Conservation (phyloP, 768 basidiomycete species). For the Kwoniella sp. region DNA sequence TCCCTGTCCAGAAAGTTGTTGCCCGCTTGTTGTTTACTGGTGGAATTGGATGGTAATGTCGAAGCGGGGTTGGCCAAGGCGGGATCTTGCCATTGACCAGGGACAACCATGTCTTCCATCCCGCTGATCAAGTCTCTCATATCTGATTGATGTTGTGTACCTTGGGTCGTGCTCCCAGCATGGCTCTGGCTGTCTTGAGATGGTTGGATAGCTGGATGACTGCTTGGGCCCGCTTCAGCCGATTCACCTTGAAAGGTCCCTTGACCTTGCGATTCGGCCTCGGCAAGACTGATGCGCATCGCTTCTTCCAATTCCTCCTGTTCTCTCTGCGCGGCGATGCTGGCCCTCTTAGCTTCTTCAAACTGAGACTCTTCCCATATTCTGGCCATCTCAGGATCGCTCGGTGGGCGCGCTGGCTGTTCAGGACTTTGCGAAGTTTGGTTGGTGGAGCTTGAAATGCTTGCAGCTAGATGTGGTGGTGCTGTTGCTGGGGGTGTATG, state of each 20-base stretch:
- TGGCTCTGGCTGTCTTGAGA: constrained; percentile 3
- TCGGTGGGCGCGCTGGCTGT: constrained; percentile 15
- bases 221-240: constrained; percentile 25
- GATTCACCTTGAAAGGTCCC: background rate
- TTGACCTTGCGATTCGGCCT: constrained; percentile 22
- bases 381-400: constrained; percentile 35
- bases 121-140: constrained; percentile 13
- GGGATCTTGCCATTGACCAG: constrained; percentile 10
- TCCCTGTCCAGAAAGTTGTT: constrained; percentile 9
- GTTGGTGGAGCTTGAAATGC: background rate
- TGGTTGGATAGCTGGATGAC: background rate
- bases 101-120: constrained; percentile 20
- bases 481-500: background rate
- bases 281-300: constrained; percentile 42
- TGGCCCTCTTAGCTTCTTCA: constrained; percentile 46
- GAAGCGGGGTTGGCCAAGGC: background rate
- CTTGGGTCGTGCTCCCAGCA: background rate
- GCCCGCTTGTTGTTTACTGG: background rate
- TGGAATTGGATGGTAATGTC: background rate
- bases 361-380: constrained; percentile 48
- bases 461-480: background rate
- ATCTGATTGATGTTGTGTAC: background rate
- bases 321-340: constrained; percentile 38
- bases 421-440: background rate
- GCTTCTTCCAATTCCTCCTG: constrained; percentile 48